Base-by-base conservation (phyloP, 2,329 filamentous ascomycete species). In the Talaromyces verruculosus region DNA sequence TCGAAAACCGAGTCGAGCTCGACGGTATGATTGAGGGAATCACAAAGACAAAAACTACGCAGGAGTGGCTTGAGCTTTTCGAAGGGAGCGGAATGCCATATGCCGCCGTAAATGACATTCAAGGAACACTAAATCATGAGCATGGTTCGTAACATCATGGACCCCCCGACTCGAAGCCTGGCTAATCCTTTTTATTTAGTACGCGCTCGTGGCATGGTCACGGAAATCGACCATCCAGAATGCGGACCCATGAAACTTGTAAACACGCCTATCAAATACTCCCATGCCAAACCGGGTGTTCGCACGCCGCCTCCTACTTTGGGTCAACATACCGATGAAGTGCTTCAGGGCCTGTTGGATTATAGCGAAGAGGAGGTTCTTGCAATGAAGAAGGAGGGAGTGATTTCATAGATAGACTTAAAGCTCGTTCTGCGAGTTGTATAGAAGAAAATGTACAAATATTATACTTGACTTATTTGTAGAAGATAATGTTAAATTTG, bases 11-110 rank as follows among this genome's bases (percentile, higher is more conserved):
- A n/a, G 82, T 84, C 28, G 86, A 89, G 62, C 84, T 99, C 25
- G 94, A 98, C 74, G 81, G 82, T 0, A 80, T 90, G 72, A 97
- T 99, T 66, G 93, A 97, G 74, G 81, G 81, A 1, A 84, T 91
- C 55, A 96, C 92, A 0, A 81, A 80, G 63, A 87, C 88, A 63
- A 92, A 89, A 80, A 96, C 91, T 3, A 99, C 95, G 0, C 81
- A 89, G 70, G 89, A 97, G 75, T 98, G 95, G 94, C 83, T 98
- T 3, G 86, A 89, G 1, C 82, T 93, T 0, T 89, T 97, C 53
- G 92, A 97, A 72, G 93, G 92, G n/a, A 91, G 87, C 66, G 95
- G 95, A 5, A 89, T 99, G 89, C 95, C 95, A 0, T 99, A 95
- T 74, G 91, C 94, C 0, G 92, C 94, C 0, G 91, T 99, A 71